Evolutionary conservation across 305 asterid species (phyloP).

Genomic region (Caryopteris hybrid): DNA sequence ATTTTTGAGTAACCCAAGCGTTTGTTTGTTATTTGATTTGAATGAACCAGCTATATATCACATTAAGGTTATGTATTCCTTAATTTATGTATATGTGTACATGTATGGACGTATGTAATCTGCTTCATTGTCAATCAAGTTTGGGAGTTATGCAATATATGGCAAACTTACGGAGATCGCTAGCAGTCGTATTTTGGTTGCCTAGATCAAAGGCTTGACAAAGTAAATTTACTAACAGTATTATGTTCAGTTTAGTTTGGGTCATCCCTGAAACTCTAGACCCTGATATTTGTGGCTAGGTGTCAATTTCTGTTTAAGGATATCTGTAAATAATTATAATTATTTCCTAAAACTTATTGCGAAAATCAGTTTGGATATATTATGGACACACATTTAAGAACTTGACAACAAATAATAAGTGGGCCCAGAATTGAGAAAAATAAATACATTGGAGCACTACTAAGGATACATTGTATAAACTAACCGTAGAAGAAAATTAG

Average conservation of each 20-base stretch:
- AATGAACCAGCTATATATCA: slow-evolving; percentile 1
- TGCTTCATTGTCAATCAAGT: not conserved
- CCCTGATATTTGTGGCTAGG: not conserved
- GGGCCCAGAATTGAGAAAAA: not conserved
- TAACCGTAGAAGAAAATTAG: not conserved
- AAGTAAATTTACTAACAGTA: not conserved
- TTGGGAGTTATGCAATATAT: not conserved
- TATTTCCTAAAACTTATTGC: not conserved
- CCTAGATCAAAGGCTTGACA: not conserved
- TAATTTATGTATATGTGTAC: not conserved
- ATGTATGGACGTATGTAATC: not conserved
- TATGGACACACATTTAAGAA: not conserved
- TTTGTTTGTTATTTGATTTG: not conserved
- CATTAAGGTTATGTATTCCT: slow-evolving; percentile 4
- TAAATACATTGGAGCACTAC: not conserved
- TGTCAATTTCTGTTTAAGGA: not conserved
- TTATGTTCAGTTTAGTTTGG: not conserved
- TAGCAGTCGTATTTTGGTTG: not conserved
- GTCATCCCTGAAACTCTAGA: not conserved
- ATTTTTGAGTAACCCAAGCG: not conserved
- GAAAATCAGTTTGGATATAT: not conserved
- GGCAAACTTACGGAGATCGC: not conserved
- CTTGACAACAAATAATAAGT: not conserved
- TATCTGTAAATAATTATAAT: too few relatives aligned
- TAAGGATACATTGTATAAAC: not conserved